Evolutionary conservation across 768 basidiomycete species (phyloP).

Genomic region (Arthromyces matolae): DNA sequence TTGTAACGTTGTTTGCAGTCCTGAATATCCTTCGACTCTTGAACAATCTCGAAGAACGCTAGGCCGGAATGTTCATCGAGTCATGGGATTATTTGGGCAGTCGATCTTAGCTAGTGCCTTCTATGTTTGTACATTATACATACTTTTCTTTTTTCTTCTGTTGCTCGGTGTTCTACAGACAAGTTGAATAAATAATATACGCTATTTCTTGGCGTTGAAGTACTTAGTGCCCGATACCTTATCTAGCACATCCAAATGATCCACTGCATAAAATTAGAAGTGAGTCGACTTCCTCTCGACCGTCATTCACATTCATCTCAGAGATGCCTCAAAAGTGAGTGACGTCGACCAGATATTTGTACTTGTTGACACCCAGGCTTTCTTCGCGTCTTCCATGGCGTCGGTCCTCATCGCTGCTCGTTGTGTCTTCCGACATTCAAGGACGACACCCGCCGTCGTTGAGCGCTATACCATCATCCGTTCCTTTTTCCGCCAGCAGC

Average conservation of each 20-base stretch:
- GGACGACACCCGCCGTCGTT: slow-evolving; percentile 26
- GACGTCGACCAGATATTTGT: slow-evolving; percentile 7
- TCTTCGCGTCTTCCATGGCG: slow-evolving; percentile 5
- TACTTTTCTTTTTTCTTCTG: no score
- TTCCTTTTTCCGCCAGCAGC: slow-evolving; percentile 47
- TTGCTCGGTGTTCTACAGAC: no score
- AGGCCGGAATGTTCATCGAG: no score
- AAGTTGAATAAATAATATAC: no score
- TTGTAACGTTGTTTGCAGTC: no score
- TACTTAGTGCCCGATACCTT: slow-evolving; percentile 58
- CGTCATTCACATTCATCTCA: slow-evolving; percentile 55
- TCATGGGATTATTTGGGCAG: no score
- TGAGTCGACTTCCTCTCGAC: slow-evolving; percentile 50
- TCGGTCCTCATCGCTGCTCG: slow-evolving; percentile 9
- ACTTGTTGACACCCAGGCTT: neutral
- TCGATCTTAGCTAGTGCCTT: neutral
- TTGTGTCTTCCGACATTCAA: slow-evolving; percentile 6
- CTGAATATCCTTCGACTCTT: slow-evolving; percentile 82
- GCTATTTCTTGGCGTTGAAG: slow-evolving; percentile 35
- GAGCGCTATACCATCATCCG: slow-evolving; percentile 61
- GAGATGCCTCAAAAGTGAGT: slow-evolving; percentile 22
- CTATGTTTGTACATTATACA: slow-evolving; percentile 10
- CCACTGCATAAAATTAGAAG: slow-evolving; percentile 8
- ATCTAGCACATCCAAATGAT: slow-evolving; percentile 30
- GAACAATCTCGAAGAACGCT: slow-evolving; percentile 54